Base-by-base conservation (phyloP, 164 flowering plant genomes). In the Akebia trifoliata region DNA sequence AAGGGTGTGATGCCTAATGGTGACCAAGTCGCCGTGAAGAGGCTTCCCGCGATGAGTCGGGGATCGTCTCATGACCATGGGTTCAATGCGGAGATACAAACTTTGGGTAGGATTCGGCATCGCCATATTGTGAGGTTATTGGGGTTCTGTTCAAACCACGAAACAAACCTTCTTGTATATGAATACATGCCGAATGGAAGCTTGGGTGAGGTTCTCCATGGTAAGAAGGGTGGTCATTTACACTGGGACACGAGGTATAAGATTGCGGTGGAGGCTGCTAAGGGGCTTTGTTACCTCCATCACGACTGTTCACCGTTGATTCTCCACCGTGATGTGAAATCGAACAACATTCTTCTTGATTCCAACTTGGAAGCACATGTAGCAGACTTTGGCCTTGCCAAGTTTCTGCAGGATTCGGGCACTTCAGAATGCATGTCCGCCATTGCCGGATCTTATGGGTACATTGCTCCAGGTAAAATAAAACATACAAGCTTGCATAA, bases 341-440 rank as follows among this genome's bases (percentile, higher is more conserved):
- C 98, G 1, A 93, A 93, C 77, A 93, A 93, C 72, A 93, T 93
- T 47, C 90, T 93, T 9, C 83, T 93, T 1, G 98, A 93, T 54
- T 82, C 87, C 42, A 69, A 56, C 69, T 80, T 81, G 60, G 97
- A 90, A 73, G 98, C 98, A n/a, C 98, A 90, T 71, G 98, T 93
- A 25, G 98, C 98, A 20, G 98, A 93, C 74, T 93, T 93, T 48
- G 98, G 98, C 26, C 97, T 93, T 17, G 98, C 98, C 62, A 93
- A 93, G 73, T 93, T 93, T 58, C 69, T 94, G 60, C 99, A 88
- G 59, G 97, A 94, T 70, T 90, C 97, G 0, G 96, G 95, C 50
- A 74, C 99, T n/a, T 94, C 99, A 0, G 97, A 94, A 62, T 86
- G 95, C 84, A 94, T 94, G 97, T 94, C 97, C 22, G 97, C 99